Conservation (phyloP, 2,329 filamentous ascomycete species). For the Fusarium irregulare region DNA sequence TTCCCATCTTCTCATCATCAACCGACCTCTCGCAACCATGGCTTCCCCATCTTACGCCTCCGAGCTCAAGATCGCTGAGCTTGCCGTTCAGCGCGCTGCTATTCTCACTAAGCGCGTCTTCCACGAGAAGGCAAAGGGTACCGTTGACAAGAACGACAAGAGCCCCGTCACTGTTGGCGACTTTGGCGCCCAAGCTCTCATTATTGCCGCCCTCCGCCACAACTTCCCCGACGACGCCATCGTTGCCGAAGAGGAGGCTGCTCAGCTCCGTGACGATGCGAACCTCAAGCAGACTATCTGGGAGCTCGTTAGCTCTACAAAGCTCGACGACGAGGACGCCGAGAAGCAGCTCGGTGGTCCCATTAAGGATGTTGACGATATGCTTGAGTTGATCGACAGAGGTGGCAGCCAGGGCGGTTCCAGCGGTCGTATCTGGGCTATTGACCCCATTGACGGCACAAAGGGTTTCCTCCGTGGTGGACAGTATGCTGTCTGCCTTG, state of each 20-base stretch:
- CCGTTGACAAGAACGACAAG: conserved; percentile 88
- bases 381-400: conserved; percentile 74
- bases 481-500: conserved; percentile 96
- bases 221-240: conserved; percentile 93
- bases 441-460: conserved; percentile 97
- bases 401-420: conserved; percentile 77
- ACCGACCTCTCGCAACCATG: conserved; percentile 49
- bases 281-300: conserved; percentile 78
- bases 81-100: conserved; percentile 84
- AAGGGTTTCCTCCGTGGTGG: conserved; percentile 96
- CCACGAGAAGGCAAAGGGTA: conserved; percentile 91
- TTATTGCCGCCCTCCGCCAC: conserved; percentile 88
- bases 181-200: conserved; percentile 96
- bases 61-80: conserved; percentile 85
- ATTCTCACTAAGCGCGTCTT: conserved; percentile 66
- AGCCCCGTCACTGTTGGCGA: conserved; percentile 98
- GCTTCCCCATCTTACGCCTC: conserved; percentile 68
- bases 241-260: conserved; percentile 94
- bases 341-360: conserved; percentile 78
- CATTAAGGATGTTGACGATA: conserved; percentile 70
- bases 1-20: conserved; percentile 41
- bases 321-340: conserved; percentile 67
- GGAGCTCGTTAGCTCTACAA: conserved; percentile 80
- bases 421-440: conserved; percentile 88
- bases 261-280: conserved; percentile 77